Evolutionary conservation across 805 yeast species (phyloP).

Genomic region (Kregervanrija fluxuum): DNA sequence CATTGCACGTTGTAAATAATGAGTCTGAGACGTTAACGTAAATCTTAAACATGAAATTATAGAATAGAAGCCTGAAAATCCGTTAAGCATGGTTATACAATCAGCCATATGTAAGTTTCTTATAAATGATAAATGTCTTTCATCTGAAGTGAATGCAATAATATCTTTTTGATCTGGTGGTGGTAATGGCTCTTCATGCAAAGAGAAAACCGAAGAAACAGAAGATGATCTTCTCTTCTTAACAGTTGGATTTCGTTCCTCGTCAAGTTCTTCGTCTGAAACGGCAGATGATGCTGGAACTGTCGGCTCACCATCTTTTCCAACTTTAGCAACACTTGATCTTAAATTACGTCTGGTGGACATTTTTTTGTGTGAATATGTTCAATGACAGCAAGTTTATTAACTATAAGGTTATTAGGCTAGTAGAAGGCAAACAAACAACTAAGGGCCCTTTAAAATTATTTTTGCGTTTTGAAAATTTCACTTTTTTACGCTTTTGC

Average conservation of each 20-base stretch:
- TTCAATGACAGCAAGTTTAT: no score
- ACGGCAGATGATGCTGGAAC: constrained; percentile 10
- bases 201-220: constrained; percentile 40
- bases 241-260: constrained; percentile 9
- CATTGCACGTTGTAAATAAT: constrained; percentile 81
- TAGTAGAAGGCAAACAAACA: no score
- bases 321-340: not conserved
- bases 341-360: no score
- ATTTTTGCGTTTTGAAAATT: no score
- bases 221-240: constrained; percentile 26
- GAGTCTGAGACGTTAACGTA: constrained; percentile 59
- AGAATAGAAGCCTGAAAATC: constrained; percentile 89
- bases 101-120: constrained; percentile 92
- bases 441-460: no score
- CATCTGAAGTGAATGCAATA: constrained; percentile 72
- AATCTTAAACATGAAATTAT: constrained; percentile 80
- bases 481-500: no score
- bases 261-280: constrained; percentile 21
- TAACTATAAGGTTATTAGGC: no score
- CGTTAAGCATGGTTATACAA: constrained; percentile 88
- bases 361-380: no score
- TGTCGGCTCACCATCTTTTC: not conserved
- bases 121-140: constrained; percentile 78
- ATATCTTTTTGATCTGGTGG: constrained; percentile 75
- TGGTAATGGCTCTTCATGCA: constrained; percentile 53